Conservation (phyloP, 495 filamentous ascomycete species). For the Penicillium riverlandense region DNA sequence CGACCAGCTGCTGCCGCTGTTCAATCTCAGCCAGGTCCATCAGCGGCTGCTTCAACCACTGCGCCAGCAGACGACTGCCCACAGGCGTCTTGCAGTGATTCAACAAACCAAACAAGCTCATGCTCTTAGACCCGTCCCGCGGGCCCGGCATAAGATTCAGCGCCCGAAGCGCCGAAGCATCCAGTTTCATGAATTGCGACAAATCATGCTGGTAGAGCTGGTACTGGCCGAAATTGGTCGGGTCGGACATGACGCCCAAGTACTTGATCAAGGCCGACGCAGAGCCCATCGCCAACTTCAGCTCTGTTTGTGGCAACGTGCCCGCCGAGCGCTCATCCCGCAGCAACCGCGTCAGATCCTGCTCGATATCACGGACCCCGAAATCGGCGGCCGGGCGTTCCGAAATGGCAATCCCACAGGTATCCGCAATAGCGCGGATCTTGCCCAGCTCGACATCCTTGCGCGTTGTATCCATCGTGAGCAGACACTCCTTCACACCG, state of each 20-base stretch:
- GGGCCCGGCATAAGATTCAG: conserved; percentile 96
- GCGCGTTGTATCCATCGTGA: conserved; percentile 65
- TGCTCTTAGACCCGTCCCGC: conserved; percentile 90
- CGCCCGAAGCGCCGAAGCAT: conserved; percentile 87
- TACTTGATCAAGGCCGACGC: conserved; percentile 94
- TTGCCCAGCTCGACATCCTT: conserved; percentile 90
- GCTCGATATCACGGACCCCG: conserved; percentile 88
- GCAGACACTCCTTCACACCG: conserved; percentile 86
- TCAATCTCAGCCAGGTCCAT: conserved; percentile 91
- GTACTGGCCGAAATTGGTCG: conserved; percentile 93
- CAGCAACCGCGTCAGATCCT: conserved; percentile 80
- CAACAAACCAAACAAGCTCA: conserved; percentile 89
- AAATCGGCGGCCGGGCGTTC: conserved; percentile 74
- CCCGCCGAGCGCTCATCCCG: conserved; percentile 75
- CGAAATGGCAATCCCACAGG: conserved; percentile 80
- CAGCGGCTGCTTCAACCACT: conserved; percentile 97
- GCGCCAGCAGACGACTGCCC: conserved; percentile 80
- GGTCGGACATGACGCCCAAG: conserved; percentile 80
- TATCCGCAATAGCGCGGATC: conserved; percentile 80
- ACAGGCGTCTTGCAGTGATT: conserved; percentile 98
- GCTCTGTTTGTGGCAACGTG: conserved; percentile 77
- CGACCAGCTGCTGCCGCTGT: conserved; percentile 86
- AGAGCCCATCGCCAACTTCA: conserved; percentile 95
- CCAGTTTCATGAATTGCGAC: conserved; percentile 97
- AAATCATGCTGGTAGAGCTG: conserved; percentile 96